Evolutionary conservation across 1,284 basidiomycete species (phyloP).

Genomic region (Pseudozyma thailandica): DNA sequence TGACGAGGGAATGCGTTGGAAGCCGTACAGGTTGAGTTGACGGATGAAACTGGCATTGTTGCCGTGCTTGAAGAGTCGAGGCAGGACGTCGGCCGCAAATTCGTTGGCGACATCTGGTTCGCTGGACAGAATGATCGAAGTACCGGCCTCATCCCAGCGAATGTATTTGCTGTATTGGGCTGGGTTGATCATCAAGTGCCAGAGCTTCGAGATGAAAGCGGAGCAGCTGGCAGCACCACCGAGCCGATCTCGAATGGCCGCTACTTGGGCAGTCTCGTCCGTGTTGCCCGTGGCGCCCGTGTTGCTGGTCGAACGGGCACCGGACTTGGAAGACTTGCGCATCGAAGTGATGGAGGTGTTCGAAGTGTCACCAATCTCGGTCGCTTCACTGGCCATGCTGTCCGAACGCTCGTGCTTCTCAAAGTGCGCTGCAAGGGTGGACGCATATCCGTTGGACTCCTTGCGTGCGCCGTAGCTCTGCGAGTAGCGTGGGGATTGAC

Average conservation of each 20-base stretch:
- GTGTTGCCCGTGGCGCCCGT: constrained; percentile 38
- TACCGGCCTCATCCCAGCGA: constrained; percentile 62
- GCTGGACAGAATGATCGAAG: constrained; percentile 64
- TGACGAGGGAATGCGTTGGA: constrained; percentile 65
- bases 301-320: constrained; percentile 39
- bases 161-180: constrained; percentile 62
- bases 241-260: constrained; percentile 64
- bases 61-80: constrained; percentile 66
- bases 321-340: constrained; percentile 28
- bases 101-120: constrained; percentile 64
- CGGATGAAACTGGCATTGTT: constrained; percentile 67
- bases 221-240: constrained; percentile 67
- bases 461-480: constrained; percentile 37
- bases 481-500: constrained; percentile 44
- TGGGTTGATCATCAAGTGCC: constrained; percentile 67
- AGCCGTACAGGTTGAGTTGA: constrained; percentile 67
- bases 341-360: constrained; percentile 12
- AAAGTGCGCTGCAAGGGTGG: constrained; percentile 42
- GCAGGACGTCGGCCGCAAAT: constrained; percentile 65
- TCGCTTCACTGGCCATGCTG: constrained; percentile 49
- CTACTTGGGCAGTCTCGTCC: constrained; percentile 63
- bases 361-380: constrained; percentile 37
- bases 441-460: constrained; percentile 36
- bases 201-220: constrained; percentile 67
- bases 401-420: constrained; percentile 52